Percentiles rank a stretch among this genome's conserved stretches.
These are phyloP conservation scores for Trichoderma sp. DNA, from an alignment of 2,329 filamentous ascomycete genomes.

Conservation along the genomic window DNA sequence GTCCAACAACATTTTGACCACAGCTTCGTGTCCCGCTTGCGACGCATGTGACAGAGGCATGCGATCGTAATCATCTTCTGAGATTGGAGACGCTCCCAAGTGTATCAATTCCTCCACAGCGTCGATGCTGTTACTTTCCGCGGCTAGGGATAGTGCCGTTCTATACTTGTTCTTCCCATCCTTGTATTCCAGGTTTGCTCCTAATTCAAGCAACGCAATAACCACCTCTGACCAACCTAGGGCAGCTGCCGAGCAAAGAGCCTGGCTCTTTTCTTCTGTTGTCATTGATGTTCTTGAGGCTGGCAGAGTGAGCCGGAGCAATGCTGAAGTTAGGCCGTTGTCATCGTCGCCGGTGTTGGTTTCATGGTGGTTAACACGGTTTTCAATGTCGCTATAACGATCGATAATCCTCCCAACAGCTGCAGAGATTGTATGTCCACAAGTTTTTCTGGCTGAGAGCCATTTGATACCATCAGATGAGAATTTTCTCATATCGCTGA, in stretches of 20 bases:
- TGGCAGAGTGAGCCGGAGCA: not conserved
- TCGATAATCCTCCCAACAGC: not conserved
- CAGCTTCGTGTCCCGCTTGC: not conserved
- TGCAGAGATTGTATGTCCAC: not conserved
- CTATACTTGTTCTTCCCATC: not conserved
- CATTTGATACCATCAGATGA: not conserved
- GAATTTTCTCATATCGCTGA: not conserved
- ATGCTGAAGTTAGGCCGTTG: not conserved
- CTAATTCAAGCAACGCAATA: not conserved
- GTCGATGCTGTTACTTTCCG: not conserved
- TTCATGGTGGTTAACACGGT: not conserved
- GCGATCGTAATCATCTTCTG: not conserved
- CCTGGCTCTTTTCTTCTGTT: not conserved
- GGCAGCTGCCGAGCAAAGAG: not conserved
- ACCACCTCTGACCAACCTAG: not conserved
- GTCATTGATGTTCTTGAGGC: not conserved
- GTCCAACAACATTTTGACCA: not conserved
- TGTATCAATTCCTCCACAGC: not conserved
- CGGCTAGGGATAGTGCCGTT: not conserved
- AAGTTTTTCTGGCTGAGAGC: not conserved
- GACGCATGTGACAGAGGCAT: not conserved
- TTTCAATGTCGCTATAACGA: not conserved
- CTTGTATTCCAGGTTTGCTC: not conserved
- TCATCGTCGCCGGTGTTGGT: no score
- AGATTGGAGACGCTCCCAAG: not conserved